A percentile compares a stretch with the other conserved stretches of the same genome.
Conservation (phyloP, 345 rosid genomes). For the Kernera saxatilis region DNA sequence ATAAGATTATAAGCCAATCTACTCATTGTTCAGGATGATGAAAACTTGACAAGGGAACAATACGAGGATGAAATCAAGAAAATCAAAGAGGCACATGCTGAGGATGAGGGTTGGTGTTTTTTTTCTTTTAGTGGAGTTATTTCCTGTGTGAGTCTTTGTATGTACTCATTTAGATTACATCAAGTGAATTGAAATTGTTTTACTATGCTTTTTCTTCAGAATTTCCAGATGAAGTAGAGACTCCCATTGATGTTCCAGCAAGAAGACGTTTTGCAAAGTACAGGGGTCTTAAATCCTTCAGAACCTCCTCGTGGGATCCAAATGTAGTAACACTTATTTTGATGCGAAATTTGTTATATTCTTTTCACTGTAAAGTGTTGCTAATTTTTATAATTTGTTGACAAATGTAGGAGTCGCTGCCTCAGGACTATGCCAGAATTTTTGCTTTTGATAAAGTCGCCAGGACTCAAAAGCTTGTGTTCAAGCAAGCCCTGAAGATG, state of each 20-base stretch:
- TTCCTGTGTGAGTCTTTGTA: not conserved
- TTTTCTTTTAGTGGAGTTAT: not conserved
- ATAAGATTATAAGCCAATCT: not conserved
- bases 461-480: constrained; percentile 80
- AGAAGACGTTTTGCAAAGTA: constrained; percentile 85
- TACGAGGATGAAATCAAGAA: constrained; percentile 70
- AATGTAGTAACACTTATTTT: constrained; percentile 42
- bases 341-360: not conserved
- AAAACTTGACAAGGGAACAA: constrained; percentile 73
- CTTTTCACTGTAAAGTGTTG: not conserved
- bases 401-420: constrained; percentile 76
- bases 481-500: constrained; percentile 50
- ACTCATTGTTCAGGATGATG: constrained; percentile 64
- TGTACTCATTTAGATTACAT: not conserved
- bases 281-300: constrained; percentile 90
- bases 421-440: constrained; percentile 85
- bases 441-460: constrained; percentile 85
- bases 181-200: not conserved
- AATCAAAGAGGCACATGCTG: constrained; percentile 84
- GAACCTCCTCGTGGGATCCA: constrained; percentile 96
- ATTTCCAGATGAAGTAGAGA: constrained; percentile 92
- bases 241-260: constrained; percentile 82
- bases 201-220: constrained; percentile 42
- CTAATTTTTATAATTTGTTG: constrained; percentile 1
- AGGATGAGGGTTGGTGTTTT: constrained; percentile 67